Evolutionary conservation across 805 yeast genomes (phyloP), one percentile per base, ranked within the genome.

Genomic region (Wickerhamomyces chambardii): DNA sequence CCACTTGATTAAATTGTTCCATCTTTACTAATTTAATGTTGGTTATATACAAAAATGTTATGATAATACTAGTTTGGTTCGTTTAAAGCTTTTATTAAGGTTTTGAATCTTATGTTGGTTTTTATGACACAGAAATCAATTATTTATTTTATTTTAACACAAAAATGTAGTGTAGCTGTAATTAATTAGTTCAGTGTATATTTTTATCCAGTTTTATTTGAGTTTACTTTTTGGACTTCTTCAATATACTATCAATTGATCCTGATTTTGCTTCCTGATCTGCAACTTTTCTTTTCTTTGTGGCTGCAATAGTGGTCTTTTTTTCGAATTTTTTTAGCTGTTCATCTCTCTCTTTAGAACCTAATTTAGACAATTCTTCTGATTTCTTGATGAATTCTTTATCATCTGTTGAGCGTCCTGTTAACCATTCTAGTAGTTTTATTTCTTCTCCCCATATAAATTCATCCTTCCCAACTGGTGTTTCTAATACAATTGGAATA

Each of bases 401-500:
- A 41, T 82, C 84, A 31, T 74, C 78, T 1, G 35, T 52, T 6
- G 48, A 29, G 36, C 63, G 71, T 2, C 76, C 94, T 25, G 71
- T 73, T 28, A 90, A 60, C 90, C 94, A 85, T 54, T 86, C 92
- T 33, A 92, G 61, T 26, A 83, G 55, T 46, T 84, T 82, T 43
- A 89, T 79, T 55, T 89, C 97, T 36, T 78, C 82, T 1, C 89
- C 94, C 55, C 84, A 82, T 0, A 67, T 53, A 3, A 72, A 62
- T 35, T 79, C 85, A 46, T 78, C 82, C 29, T 77, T 65, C 4
- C 65, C 73, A 14, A 71, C 75, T 2, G 97, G 97, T 0, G 97
- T 89, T 50, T 92, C 98, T 38, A 92, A 64, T 16, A 92, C 68
- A 26, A 89, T 71, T 4, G 97, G 97, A 2, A 90, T 68, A 7